phyloP scores from a whole-genome alignment of 2,329 filamentous ascomycete species.

The Calonectria crousiana region DNA sequence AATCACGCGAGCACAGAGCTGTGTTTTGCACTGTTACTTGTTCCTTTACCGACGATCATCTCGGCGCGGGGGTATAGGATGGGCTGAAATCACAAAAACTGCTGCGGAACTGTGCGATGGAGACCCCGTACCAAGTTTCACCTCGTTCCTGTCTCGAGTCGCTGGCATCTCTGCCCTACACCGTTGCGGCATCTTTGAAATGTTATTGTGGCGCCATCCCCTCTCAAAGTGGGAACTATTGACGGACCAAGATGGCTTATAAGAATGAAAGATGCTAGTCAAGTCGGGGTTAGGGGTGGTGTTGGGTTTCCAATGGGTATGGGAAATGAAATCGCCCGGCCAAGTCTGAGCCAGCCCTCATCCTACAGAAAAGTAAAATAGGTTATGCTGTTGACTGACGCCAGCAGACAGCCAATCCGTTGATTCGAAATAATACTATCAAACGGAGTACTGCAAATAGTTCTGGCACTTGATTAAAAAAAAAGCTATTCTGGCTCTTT shows the following conservation, averaged over 20 bases:
- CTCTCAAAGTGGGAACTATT: constrained; percentile 1
- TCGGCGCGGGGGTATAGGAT: background rate
- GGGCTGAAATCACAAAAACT: background rate
- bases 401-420: background rate
- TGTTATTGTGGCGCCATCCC: background rate
- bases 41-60: background rate
- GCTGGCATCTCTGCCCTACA: background rate
- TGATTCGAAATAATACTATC: background rate
- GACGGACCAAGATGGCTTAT: background rate
- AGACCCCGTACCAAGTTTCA: background rate
- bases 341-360: background rate
- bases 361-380: background rate
- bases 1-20: background rate
- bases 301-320: background rate
- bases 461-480: background rate
- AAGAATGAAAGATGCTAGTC: background rate
- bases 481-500: background rate
- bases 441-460: background rate
- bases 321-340: background rate
- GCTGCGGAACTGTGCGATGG: background rate
- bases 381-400: background rate
- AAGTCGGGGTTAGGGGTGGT: background rate
- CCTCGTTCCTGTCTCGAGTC: background rate
- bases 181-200: background rate
- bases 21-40: background rate